Base-by-base conservation (phyloP, 2,329 filamentous ascomycete species). In the Arthrobotrys megalospora region DNA sequence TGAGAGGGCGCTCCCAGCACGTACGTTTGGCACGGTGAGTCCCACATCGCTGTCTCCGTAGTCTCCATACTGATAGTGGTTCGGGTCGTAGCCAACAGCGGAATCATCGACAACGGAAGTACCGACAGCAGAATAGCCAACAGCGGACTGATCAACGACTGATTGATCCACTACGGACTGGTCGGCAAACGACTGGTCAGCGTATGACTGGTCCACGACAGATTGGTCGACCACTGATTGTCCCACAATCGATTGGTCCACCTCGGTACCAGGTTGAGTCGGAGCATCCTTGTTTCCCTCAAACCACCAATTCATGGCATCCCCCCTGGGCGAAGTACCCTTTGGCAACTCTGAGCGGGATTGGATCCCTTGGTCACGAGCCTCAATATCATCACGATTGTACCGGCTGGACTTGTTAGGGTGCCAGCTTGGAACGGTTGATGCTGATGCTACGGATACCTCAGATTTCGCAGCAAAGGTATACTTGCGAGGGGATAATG, bases 221-320 rank as follows among this genome's bases (percentile, higher is more conserved):
- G 41, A 16, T 43, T 62, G 66, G 53, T 41, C 81, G 8, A 47
- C 66, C 11, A 50, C 66, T n/a, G 66, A 70, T 10, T 72, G 75
- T 32, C 58, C 75, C 2, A 79, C 67, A 34, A 55, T 24, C 7
- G 67, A 72, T 50, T 79, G 67, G 45, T 73, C 69, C 41, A 79
- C 63, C 41, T 79, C 76, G 14, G 76, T 69, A 21, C 68, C 69
- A 19, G 76, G 55, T 3, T 60, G 65, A 3, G 55, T 62, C 34
- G 47, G 53, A 5, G 76, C 28, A 8, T 63, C 48, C 28, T 55
- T 63, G 41, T 70, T 68, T 38, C 69, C 67, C 38, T 79, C 76
- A 47, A 79, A 73, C 76, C 76, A 79, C 76, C 76, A 79, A 50
- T 78, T 78, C 75, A 78, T 78, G 6, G 75, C 75, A 24, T 78